Percentiles rank a stretch among this genome's conserved stretches.
Conservation (phyloP, 768 basidiomycete genomes). For the Mycena albidolilacea region DNA sequence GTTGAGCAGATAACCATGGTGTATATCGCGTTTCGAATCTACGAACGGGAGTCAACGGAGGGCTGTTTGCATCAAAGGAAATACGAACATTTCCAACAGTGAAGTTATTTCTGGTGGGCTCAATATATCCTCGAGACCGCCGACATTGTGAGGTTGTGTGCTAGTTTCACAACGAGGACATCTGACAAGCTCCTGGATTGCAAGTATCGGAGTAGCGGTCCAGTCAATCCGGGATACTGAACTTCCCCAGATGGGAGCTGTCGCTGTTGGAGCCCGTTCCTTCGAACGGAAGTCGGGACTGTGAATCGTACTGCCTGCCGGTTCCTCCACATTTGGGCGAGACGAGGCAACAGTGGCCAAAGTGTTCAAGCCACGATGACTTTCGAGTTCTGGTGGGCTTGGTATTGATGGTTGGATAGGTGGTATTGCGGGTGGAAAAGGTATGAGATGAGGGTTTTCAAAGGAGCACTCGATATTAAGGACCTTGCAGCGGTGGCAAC, state of each 20-base stretch:
- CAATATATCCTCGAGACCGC: constrained; percentile 48
- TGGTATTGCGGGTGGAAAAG: constrained; percentile 28
- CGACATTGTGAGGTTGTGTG: constrained; percentile 28
- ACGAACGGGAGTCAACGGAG: constrained; percentile 3
- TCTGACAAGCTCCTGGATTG: constrained; percentile 58
- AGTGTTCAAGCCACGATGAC: constrained; percentile 26
- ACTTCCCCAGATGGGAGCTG: constrained; percentile 56
- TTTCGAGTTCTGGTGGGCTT: constrained; percentile 1
- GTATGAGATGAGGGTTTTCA: constrained; percentile 51
- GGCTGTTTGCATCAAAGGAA: background rate
- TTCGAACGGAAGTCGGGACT: constrained; percentile 48
- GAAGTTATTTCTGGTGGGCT: constrained; percentile 51
- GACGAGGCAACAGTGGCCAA: constrained; percentile 35
- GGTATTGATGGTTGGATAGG: constrained; percentile 1
- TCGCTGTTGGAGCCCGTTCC: constrained; percentile 50
- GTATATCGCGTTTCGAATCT: constrained; percentile 62
- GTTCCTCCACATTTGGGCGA: constrained; percentile 23
- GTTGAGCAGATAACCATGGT: constrained; percentile 61
- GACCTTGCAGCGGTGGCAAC: constrained; percentile 67
- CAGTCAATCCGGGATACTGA: constrained; percentile 57
- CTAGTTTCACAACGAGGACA: constrained; percentile 34
- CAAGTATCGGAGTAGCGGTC: constrained; percentile 61
- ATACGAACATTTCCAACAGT: constrained; percentile 55
- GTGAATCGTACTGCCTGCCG: background rate
- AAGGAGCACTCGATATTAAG: constrained; percentile 64